phyloP scores from a whole-genome alignment of 179 eudicot species.

The Gypsophila paniculata region DNA sequence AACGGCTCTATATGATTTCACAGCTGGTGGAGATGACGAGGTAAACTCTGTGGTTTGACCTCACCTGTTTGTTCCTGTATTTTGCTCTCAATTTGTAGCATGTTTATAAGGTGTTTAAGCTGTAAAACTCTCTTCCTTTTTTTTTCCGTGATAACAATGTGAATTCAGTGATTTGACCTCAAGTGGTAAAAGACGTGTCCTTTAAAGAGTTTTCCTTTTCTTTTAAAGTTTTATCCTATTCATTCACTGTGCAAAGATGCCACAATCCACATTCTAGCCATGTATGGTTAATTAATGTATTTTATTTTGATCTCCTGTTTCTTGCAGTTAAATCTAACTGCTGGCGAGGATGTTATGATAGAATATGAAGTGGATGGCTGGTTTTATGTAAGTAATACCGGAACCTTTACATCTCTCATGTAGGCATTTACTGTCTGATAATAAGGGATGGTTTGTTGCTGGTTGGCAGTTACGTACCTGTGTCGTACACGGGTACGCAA shows the following conservation, averaged over 20 bases:
- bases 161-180: background rate
- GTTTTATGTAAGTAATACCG: slow-evolving; percentile 80
- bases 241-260: slow-evolving; percentile 1
- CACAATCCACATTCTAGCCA: background rate
- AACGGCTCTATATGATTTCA: slow-evolving; percentile 88
- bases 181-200: background rate
- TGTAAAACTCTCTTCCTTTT: background rate
- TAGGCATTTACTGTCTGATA: background rate
- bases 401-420: background rate
- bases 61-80: background rate
- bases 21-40: slow-evolving; percentile 99
- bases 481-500: background rate
- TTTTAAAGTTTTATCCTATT: background rate
- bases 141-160: background rate
- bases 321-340: slow-evolving; percentile 77
- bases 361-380: slow-evolving; percentile 98
- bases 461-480: background rate
- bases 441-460: background rate
- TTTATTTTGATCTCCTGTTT: slow-evolving; percentile 11
- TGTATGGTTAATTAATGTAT: background rate
- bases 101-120: background rate
- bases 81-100: background rate
- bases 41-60: slow-evolving; percentile 34
- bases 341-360: slow-evolving; percentile 88
- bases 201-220: background rate